Evolutionary conservation across 2,329 filamentous ascomycete genomes (phyloP).

Genomic region (Cyphellophora attinorum): DNA sequence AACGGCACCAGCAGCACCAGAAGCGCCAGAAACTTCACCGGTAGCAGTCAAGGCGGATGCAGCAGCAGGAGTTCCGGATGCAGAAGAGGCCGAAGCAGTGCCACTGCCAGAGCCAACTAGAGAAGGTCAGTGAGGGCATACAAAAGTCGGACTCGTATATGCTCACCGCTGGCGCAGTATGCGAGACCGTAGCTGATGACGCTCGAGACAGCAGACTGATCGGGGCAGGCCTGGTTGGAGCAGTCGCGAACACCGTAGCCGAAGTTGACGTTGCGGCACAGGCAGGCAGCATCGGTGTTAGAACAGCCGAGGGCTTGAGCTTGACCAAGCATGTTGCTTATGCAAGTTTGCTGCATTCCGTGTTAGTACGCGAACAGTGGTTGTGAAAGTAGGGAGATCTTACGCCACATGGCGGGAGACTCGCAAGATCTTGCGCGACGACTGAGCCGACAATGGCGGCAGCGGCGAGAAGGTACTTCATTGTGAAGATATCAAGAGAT

Average conservation of each 20-base stretch:
- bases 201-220: conserved; percentile 22
- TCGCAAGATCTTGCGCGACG: conserved; percentile 15
- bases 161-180: conserved; percentile 25
- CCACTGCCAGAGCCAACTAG: background rate
- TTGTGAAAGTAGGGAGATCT: conserved; percentile 7
- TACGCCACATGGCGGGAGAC: conserved; percentile 21
- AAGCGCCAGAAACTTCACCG: conserved; percentile 5
- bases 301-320: conserved; percentile 30
- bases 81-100: conserved; percentile 9
- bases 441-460: conserved; percentile 16
- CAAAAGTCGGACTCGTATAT: background rate
- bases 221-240: conserved; percentile 32
- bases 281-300: conserved; percentile 26
- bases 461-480: conserved; percentile 20
- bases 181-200: conserved; percentile 25
- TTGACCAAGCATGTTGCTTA: conserved; percentile 34
- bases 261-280: conserved; percentile 32
- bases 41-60: conserved; percentile 10
- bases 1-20: conserved; percentile 2
- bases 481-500: too few relatives aligned
- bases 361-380: conserved; percentile 9
- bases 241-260: conserved; percentile 37
- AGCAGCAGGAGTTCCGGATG: conserved; percentile 6
- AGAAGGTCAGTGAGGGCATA: background rate
- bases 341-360: conserved; percentile 29